Conservation (phyloP, 192 early-diverging fungal genomes). For the Backusella morwellensis region DNA sequence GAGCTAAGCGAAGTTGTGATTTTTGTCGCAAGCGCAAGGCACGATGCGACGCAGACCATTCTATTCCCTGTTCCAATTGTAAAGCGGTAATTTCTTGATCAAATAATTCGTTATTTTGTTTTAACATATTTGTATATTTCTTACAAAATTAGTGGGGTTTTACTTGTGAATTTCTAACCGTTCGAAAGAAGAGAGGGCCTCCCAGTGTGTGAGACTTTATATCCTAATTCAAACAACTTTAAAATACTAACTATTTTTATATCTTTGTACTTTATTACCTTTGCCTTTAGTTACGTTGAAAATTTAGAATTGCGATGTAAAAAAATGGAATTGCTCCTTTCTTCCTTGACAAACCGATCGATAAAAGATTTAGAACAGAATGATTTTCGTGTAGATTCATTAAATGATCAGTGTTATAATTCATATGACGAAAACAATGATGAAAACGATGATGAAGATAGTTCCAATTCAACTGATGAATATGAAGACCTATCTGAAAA, state of each 20-base stretch:
- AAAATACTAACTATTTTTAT: background rate
- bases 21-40: conserved; percentile 40
- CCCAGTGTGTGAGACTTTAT: conserved; percentile 28
- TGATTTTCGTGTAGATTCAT: background rate
- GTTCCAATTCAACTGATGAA: background rate
- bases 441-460: conserved; percentile 1
- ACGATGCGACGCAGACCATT: conserved; percentile 35
- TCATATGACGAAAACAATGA: background rate
- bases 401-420: background rate
- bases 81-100: conserved; percentile 28
- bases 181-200: conserved; percentile 31
- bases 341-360: conserved; percentile 15
- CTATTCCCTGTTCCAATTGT: conserved; percentile 39
- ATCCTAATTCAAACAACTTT: background rate
- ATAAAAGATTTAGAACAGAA: conserved; percentile 29
- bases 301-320: conserved; percentile 31
- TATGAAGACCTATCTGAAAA: background rate
- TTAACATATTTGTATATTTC: background rate
- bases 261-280: background rate
- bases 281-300: conserved; percentile 13
- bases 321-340: conserved; percentile 32
- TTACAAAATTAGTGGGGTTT: conserved; percentile 25
- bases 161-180: conserved; percentile 27
- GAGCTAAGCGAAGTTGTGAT: conserved; percentile 43
- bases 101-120: background rate